A percentile compares a stretch with the other conserved stretches of the same genome.
These are phyloP conservation scores for Pichia thaimueangensis DNA, from an alignment of 805 yeast genomes.

Conservation along the genomic window DNA sequence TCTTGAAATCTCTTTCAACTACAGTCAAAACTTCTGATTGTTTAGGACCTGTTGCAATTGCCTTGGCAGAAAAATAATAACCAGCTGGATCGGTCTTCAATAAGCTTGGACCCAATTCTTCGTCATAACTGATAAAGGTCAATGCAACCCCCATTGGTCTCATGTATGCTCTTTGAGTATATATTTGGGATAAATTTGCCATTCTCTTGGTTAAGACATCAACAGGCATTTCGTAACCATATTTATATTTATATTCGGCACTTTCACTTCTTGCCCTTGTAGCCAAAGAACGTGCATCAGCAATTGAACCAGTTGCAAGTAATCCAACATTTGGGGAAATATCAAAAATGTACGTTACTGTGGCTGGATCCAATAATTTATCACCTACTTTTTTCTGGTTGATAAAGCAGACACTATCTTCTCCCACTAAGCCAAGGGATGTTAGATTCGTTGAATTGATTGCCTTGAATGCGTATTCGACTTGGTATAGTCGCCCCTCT, in stretches of 20 bases:
- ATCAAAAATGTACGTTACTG: slow-evolving; percentile 81
- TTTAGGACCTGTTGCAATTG: slow-evolving; percentile 93
- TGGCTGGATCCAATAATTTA: slow-evolving; percentile 78
- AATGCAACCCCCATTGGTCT: slow-evolving; percentile 94
- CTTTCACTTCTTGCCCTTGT: slow-evolving; percentile 92
- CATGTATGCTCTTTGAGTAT: slow-evolving; percentile 98
- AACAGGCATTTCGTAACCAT: slow-evolving; percentile 96
- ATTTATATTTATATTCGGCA: slow-evolving; percentile 87
- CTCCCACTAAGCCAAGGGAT: slow-evolving; percentile 80
- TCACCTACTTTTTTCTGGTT: slow-evolving; percentile 97
- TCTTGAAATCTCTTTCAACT: slow-evolving; percentile 85
- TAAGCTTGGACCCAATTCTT: slow-evolving; percentile 81
- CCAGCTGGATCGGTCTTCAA: slow-evolving; percentile 98
- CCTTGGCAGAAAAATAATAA: slow-evolving; percentile 83
- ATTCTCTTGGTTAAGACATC: slow-evolving; percentile 88
- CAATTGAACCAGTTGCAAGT: slow-evolving; percentile 91
- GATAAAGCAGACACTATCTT: slow-evolving; percentile 78
- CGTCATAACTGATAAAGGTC: slow-evolving; percentile 83
- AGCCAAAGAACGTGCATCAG: slow-evolving; percentile 91
- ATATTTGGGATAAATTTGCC: slow-evolving; percentile 92
- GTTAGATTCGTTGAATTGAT: slow-evolving; percentile 90
- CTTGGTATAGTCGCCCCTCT: slow-evolving; percentile 95
- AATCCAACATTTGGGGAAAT: slow-evolving; percentile 80
- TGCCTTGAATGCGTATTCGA: slow-evolving; percentile 87
- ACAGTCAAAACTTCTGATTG: slow-evolving; percentile 92